Base-by-base conservation (phyloP, 2,329 filamentous ascomycete genomes). In the Calonectria multiphialidica region DNA sequence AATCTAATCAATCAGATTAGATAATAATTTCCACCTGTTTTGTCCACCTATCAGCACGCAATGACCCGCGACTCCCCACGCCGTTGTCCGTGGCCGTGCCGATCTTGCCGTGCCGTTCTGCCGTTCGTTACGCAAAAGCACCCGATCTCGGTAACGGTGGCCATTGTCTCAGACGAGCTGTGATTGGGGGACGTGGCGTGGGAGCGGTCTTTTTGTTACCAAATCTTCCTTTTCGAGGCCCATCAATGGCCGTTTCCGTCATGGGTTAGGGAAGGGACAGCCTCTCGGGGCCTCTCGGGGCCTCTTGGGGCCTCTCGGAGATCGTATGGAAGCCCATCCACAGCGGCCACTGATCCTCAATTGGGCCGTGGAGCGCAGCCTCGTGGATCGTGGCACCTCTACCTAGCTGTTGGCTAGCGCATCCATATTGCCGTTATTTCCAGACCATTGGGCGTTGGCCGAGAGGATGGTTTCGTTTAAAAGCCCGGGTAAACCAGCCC, bases 1-100 rank as follows among this genome's bases (percentile, higher is more conserved):
- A 59, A 59, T 59, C 53, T 59, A 59, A 59, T 59, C 53, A 59
- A 59, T 59, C 53, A 59, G 53, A 59, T 59, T 59, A 59, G 53
- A 59, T 59, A 59, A 59, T 59, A 59, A 59, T 59, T 40, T 40
- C 53, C 53, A 40, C 53, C 21, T 10, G 21, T 7, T 40, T 40
- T 37, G 53, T 25, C 53, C 53, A 59, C 53, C 53, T 59, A 59
- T 59, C 53, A 59, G 33, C 33, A 12, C 21, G n/a, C 12, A 59
- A 59, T 59, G 4, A 59, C 23, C 53, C 53, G 53, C 33, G 21
- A 23, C 53, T 59, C 33, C 53, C 53, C 53, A 59, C 53, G 53
- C 33, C 53, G 33, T 28, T 23, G 53, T 16, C 53, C 53, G 53
- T 59, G 35, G 21, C 53, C 53, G 53, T 40, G 53, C 53, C 53